These are phyloP conservation scores for Pyracantha coccinea DNA, from an alignment of 331 rosid genomes.

Conservation along the genomic window DNA sequence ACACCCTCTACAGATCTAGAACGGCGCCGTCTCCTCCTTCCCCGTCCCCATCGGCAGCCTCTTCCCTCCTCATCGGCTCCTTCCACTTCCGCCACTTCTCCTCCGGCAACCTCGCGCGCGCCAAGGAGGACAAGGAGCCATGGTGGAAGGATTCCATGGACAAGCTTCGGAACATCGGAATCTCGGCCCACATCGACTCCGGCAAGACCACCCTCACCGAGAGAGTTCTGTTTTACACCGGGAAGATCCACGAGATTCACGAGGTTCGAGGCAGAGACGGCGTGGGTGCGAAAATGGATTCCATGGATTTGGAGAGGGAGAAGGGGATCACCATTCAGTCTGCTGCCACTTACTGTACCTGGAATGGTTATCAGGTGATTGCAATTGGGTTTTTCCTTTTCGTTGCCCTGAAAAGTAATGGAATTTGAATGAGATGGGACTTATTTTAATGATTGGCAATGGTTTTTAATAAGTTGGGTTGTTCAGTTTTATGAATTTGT, in stretches of 20 bases:
- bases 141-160: slow-evolving; percentile 92
- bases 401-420: not conserved
- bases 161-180: slow-evolving; percentile 80
- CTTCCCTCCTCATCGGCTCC: slow-evolving; percentile 39
- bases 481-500: not conserved
- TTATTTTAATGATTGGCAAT: not conserved
- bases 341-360: slow-evolving; percentile 85
- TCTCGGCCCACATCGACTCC: slow-evolving; percentile 98
- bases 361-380: slow-evolving; percentile 82
- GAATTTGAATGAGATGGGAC: not conserved
- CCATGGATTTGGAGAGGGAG: slow-evolving; percentile 96
- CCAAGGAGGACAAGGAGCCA: slow-evolving; percentile 63
- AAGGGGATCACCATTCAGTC: slow-evolving; percentile 95
- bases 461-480: not conserved
- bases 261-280: slow-evolving; percentile 95
- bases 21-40: slow-evolving; percentile 5
- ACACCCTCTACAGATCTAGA: slow-evolving; percentile 38
- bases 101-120: slow-evolving; percentile 54
- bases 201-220: slow-evolving; percentile 97
- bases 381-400: not conserved
- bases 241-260: slow-evolving; percentile 91
- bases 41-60: slow-evolving; percentile 25
- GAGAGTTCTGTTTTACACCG: slow-evolving; percentile 75
- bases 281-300: slow-evolving; percentile 97
- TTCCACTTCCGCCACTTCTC: slow-evolving; percentile 60